Evolutionary conservation across 2,329 filamentous ascomycete genomes (phyloP).

Genomic region (Harringtonia aguacate): DNA sequence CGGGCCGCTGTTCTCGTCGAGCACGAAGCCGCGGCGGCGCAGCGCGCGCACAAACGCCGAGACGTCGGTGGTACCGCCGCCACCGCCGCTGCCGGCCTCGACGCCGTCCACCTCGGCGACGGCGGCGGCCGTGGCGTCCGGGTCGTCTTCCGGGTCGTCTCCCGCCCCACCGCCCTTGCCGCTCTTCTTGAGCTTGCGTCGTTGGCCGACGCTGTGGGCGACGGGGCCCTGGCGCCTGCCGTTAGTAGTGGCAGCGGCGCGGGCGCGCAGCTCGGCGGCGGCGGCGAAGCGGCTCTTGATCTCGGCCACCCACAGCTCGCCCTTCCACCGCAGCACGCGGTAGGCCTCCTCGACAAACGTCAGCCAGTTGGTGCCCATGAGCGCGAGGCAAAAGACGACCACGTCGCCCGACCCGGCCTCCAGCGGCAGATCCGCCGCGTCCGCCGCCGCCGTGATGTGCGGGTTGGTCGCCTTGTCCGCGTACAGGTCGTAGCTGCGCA

Average conservation of each 20-base stretch:
- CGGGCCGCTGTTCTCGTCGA: slow-evolving; percentile 32
- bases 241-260: slow-evolving; percentile 23
- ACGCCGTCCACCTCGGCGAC: slow-evolving; percentile 44
- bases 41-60: slow-evolving; percentile 79
- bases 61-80: slow-evolving; percentile 70
- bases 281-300: slow-evolving; percentile 82
- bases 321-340: slow-evolving; percentile 82
- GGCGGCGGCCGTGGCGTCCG: slow-evolving; percentile 64
- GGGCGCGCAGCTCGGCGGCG: slow-evolving; percentile 17
- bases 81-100: slow-evolving; percentile 53
- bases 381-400: slow-evolving; percentile 86
- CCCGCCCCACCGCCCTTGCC: slow-evolving; percentile 34
- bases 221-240: slow-evolving; percentile 36
- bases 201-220: slow-evolving; percentile 61
- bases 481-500: slow-evolving; percentile 83
- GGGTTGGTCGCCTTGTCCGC: slow-evolving; percentile 39
- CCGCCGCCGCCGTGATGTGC: slow-evolving; percentile 71
- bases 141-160: slow-evolving; percentile 35
- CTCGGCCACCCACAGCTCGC: slow-evolving; percentile 94
- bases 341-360: slow-evolving; percentile 94
- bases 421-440: slow-evolving; percentile 77
- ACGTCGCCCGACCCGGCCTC: slow-evolving; percentile 68
- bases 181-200: slow-evolving; percentile 29
- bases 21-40: slow-evolving; percentile 69
- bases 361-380: slow-evolving; percentile 99